A percentile compares a stretch with the other conserved stretches of the same genome.
phyloP scores from a whole-genome alignment of 768 basidiomycete species.

The Boletus rubropictus region DNA sequence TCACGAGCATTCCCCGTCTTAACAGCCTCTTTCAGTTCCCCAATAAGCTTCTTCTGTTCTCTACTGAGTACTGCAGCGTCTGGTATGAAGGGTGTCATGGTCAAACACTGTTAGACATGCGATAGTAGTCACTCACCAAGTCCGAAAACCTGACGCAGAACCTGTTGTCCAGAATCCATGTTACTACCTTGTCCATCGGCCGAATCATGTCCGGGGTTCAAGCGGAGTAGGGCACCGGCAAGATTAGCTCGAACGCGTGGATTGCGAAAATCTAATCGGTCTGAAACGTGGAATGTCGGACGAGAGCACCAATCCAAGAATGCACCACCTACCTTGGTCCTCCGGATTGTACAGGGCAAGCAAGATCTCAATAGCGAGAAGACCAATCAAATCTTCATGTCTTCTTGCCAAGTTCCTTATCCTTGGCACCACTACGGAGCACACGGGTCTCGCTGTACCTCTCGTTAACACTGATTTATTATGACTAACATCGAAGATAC shows the following conservation, averaged over 20 bases:
- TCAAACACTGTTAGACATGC: background rate
- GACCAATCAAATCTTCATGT: conserved; percentile 7
- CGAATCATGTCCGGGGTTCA: background rate
- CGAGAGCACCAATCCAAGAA: background rate
- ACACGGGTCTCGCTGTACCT: background rate
- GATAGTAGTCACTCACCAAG: background rate
- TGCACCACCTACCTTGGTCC: conserved; percentile 1
- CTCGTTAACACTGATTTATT: background rate
- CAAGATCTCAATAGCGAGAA: conserved; percentile 18
- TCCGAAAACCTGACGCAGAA: background rate
- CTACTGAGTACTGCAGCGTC: background rate
- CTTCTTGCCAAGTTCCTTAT: conserved; percentile 13
- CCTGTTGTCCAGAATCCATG: background rate
- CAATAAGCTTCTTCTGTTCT: background rate
- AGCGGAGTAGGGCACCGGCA: conserved; percentile 10
- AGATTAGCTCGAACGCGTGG: conserved; percentile 14
- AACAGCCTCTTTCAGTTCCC: background rate
- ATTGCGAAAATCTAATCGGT: conserved; percentile 4
- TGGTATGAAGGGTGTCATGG: background rate
- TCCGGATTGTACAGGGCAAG: conserved; percentile 8
- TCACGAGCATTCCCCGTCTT: background rate
- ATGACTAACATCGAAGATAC: background rate
- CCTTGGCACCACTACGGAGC: conserved; percentile 7
- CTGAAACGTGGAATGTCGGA: background rate
- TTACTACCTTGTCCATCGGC: background rate